Conservation (phyloP, 2,329 filamentous ascomycete genomes). For the Paraphaeosphaeria minitans region DNA sequence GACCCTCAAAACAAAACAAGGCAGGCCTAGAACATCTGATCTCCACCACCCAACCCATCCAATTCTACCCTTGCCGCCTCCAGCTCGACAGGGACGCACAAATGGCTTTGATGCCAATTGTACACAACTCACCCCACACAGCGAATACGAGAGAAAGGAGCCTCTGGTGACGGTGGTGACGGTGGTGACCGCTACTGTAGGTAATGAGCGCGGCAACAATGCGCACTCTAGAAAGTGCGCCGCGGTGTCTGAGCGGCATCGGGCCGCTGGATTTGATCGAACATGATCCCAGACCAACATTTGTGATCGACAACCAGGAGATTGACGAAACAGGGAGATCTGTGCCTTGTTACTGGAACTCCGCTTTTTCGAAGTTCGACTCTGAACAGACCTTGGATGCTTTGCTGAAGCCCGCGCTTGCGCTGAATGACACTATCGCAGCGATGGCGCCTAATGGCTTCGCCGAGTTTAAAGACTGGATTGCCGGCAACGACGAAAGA, state of each 20-base stretch:
- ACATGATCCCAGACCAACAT: constrained; percentile 26
- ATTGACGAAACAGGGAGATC: constrained; percentile 4
- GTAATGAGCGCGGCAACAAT: not conserved
- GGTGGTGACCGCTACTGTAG: too few species aligned
- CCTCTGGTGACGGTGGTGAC: not conserved
- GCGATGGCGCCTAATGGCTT: constrained; percentile 5
- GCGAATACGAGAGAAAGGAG: not conserved
- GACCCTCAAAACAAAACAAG: not conserved
- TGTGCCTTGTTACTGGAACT: constrained; percentile 25
- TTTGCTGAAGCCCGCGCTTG: constrained; percentile 11
- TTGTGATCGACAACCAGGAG: constrained; percentile 18
- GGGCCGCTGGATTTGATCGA: constrained; percentile 30
- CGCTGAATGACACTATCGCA: not conserved
- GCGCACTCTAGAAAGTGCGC: constrained; percentile 8
- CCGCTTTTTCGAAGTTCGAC: constrained; percentile 23
- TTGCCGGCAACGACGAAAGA: constrained; percentile 1
- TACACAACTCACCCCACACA: not conserved
- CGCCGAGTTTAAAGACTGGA: constrained; percentile 26
- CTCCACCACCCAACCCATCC: not conserved
- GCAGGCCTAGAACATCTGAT: not conserved
- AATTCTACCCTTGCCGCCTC: not conserved
- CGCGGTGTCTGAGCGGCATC: constrained; percentile 16
- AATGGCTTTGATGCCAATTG: not conserved
- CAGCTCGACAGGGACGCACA: not conserved
- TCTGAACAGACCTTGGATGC: constrained; percentile 15